These are phyloP conservation scores for Botrytis fragariae DNA, from an alignment of 2,329 filamentous ascomycete genomes.

Conservation along the genomic window DNA sequence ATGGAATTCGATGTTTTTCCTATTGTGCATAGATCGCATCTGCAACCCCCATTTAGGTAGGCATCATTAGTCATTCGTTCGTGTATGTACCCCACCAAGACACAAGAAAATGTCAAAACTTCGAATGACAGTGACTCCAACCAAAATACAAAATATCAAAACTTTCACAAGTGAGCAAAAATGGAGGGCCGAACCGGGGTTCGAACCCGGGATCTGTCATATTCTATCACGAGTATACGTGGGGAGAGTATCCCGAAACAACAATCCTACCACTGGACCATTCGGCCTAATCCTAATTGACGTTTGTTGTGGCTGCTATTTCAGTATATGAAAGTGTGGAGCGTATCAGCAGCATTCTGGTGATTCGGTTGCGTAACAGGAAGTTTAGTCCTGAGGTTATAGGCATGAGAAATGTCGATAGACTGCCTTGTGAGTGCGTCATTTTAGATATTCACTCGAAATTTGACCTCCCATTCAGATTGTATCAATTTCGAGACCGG, in stretches of 20 bases:
- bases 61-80: not conserved
- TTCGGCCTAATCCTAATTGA: not conserved
- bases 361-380: not conserved
- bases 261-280: slow-evolving; percentile 10
- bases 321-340: fast-evolving
- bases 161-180: not conserved
- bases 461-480: not conserved
- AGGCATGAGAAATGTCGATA: not conserved
- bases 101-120: not conserved
- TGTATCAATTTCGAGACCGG: too few species aligned
- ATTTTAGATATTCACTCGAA: not conserved
- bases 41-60: not conserved
- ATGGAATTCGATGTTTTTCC: not conserved
- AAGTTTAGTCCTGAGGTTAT: not conserved
- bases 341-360: fast-evolving
- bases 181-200: not conserved
- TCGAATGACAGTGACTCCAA: too few species aligned
- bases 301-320: fast-evolving
- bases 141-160: not conserved
- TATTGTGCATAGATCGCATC: not conserved
- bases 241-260: not conserved
- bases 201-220: slow-evolving; percentile 6
- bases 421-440: not conserved
- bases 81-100: not conserved
- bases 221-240: slow-evolving; percentile 13